Base-by-base conservation (phyloP, 345 rosid genomes). In the Citrus mangshanensis region DNA sequence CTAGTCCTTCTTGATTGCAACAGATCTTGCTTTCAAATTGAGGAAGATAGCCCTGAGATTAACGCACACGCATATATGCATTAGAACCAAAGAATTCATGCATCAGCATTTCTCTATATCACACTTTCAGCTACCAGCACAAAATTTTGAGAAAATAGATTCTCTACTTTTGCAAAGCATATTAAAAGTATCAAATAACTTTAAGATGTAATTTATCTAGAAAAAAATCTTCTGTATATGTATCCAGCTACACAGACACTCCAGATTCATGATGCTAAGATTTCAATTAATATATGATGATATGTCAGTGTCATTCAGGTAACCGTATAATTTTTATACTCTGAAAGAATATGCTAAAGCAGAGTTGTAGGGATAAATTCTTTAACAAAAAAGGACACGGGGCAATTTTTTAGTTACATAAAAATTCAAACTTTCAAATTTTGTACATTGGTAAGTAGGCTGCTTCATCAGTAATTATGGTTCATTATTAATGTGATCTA, bases 1-100 rank as follows among this genome's bases (percentile, higher is more conserved):
- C 80, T 92, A 93, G 0, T 87, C 87, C 70, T 86, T 89, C 88
- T 92, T 93, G 70, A 91, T 86, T 56, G 84, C 79, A 22, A 79
- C 87, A 4, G 94, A 86, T 80, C 95, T 87, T 61, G 98, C 95
- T 87, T 92, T 92, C 87, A 95, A 85, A 72, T 92, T 95, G 79
- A 93, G 80, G 84, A 93, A 93, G 82, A 95, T 93, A 68, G 80
- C 88, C 98, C 98, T 95, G 87, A 59, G 81, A 46, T 49, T 77
- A 38, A 13, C 40, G 69, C 58, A 24, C 70, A 78, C 62, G 75
- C 14, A 24, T 10, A n/a, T 34, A 7, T 28, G 35, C 19, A 64
- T 77, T 71, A 74, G 9, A 24, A 42, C 4, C 2, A 19, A 34
- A 27, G 5, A 24, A 24, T 28, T 51, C 49, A 22, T 67, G 24